These are phyloP conservation scores for Cryoendolithus antarcticus DNA, from an alignment of 2,329 filamentous ascomycete species.

Conservation along the genomic window DNA sequence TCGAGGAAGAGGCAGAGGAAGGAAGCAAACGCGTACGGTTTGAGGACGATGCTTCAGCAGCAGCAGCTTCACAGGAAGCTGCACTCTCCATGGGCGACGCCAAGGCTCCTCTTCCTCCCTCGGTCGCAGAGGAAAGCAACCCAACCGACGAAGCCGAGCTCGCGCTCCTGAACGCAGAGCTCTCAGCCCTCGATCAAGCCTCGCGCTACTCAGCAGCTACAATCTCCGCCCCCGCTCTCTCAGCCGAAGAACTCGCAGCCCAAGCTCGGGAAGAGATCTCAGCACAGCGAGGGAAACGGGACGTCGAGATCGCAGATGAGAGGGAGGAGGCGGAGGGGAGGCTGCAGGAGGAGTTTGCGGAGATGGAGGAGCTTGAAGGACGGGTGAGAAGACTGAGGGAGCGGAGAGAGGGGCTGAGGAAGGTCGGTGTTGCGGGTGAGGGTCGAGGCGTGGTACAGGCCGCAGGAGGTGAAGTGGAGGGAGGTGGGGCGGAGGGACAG, in stretches of 20 bases:
- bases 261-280: conserved; percentile 33
- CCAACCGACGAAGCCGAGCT: conserved; percentile 33
- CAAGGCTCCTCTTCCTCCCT: conserved; percentile 1
- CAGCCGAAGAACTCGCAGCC: conserved; percentile 34
- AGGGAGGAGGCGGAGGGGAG: conserved; percentile 34
- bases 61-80: background rate
- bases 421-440: conserved; percentile 4
- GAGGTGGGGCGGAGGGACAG: background rate
- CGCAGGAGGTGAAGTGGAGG: background rate
- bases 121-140: conserved; percentile 23
- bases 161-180: conserved; percentile 78
- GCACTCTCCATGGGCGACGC: background rate
- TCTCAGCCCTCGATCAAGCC: conserved; percentile 35
- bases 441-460: conserved; percentile 6
- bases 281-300: conserved; percentile 28
- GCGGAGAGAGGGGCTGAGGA: conserved; percentile 31
- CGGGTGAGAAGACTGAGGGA: conserved; percentile 33
- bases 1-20: conserved; percentile 8
- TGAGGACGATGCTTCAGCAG: background rate
- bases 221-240: conserved; percentile 35
- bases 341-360: conserved; percentile 37
- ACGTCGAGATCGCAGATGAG: conserved; percentile 36
- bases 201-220: conserved; percentile 24
- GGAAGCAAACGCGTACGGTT: conserved; percentile 7
- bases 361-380: conserved; percentile 37